Evolutionary conservation across 1,284 basidiomycete genomes (phyloP).

Genomic region (Takashimella koratensis): DNA sequence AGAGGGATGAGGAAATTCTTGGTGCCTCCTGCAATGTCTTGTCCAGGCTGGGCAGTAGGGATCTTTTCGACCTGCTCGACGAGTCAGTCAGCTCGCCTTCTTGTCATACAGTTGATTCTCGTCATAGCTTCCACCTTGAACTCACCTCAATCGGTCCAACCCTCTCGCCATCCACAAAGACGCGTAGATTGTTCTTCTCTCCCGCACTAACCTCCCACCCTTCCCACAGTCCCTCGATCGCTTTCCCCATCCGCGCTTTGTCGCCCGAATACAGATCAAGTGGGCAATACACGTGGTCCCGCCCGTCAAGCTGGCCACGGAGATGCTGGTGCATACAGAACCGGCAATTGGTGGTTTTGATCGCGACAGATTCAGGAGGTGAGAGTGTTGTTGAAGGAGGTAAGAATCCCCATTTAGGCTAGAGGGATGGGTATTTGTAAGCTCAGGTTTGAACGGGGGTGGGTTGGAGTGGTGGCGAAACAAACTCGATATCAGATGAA

Average conservation of each 20-base stretch:
- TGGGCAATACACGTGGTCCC: slow-evolving; percentile 62
- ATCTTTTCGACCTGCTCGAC: slow-evolving; percentile 11
- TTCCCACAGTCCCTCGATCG: slow-evolving; percentile 67
- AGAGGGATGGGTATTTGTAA: slow-evolving; percentile 1
- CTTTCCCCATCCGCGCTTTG: slow-evolving; percentile 57
- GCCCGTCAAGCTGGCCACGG: slow-evolving; percentile 19
- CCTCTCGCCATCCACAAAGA: slow-evolving; percentile 65
- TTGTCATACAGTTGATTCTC: too few relatives aligned
- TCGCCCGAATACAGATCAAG: slow-evolving; percentile 78
- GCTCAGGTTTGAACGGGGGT: neutral
- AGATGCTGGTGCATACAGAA: slow-evolving; percentile 82
- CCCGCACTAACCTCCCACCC: slow-evolving; percentile 64
- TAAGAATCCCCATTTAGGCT: slow-evolving; percentile 95
- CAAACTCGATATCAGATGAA: too few relatives aligned
- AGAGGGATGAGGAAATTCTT: slow-evolving; percentile 52
- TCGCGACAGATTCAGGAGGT: slow-evolving; percentile 56
- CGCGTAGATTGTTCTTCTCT: slow-evolving; percentile 69
- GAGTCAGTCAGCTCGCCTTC: neutral
- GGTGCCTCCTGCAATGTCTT: slow-evolving; percentile 9
- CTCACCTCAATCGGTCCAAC: slow-evolving; percentile 62
- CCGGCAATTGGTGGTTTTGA: slow-evolving; percentile 72
- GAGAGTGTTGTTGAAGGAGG: slow-evolving; percentile 59
- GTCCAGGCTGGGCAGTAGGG: slow-evolving; percentile 4
- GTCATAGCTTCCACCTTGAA: too few relatives aligned
- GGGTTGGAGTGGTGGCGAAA: neutral